These are phyloP conservation scores for Gamarada debralockiae DNA, from an alignment of 495 filamentous ascomycete genomes.

Conservation along the genomic window DNA sequence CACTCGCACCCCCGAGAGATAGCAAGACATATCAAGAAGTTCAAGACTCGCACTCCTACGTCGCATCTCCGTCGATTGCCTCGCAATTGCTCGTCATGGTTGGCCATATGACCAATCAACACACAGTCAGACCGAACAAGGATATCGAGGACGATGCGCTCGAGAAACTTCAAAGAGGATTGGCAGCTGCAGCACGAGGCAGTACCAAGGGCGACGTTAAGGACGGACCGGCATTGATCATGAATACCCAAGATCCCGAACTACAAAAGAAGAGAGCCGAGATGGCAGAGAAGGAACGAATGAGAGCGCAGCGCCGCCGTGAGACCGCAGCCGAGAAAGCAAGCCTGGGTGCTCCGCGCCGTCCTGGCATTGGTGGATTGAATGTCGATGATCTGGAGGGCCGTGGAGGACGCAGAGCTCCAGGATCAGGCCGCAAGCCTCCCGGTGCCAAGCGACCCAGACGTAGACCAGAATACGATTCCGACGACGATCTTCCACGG, in stretches of 20 bases:
- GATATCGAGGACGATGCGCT: constrained; percentile 74
- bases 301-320: constrained; percentile 61
- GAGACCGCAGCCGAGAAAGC: constrained; percentile 66
- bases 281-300: constrained; percentile 64
- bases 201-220: constrained; percentile 33
- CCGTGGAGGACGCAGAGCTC: constrained; percentile 43
- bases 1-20: constrained; percentile 59
- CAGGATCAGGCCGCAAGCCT: constrained; percentile 37
- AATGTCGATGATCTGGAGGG: constrained; percentile 75
- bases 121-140: constrained; percentile 66
- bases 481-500: constrained; percentile 61
- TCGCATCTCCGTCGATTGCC: constrained; percentile 66
- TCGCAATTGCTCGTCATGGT: constrained; percentile 69
- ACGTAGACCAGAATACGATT: constrained; percentile 45
- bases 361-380: constrained; percentile 55
- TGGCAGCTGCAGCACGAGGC: constrained; percentile 55
- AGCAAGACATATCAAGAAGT: constrained; percentile 60
- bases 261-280: constrained; percentile 73
- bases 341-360: constrained; percentile 50
- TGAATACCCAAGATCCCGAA: constrained; percentile 75
- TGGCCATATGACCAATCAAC: constrained; percentile 74
- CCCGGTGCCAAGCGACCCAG: constrained; percentile 27
- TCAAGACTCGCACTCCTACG: constrained; percentile 78
- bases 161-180: constrained; percentile 63
- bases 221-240: constrained; percentile 44